Percentiles rank a stretch among this genome's conserved stretches.
Conservation (phyloP, 257 asterid species). For the Solanum microdontum region DNA sequence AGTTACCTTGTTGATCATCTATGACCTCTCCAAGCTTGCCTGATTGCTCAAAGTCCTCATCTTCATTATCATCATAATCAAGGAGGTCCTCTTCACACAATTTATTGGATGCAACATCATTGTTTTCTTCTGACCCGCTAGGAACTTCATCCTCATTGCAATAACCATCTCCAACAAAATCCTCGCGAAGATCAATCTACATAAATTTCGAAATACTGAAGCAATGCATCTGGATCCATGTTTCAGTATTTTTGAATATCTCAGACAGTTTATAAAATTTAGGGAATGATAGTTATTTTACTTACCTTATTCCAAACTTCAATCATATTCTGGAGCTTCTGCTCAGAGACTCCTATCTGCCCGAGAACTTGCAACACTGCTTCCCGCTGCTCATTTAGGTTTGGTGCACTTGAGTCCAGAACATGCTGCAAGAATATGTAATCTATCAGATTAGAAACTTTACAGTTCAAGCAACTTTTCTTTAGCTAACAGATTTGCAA, state of each 20-base stretch:
- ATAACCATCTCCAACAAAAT: constrained; percentile 17
- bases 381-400: constrained; percentile 61
- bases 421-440: constrained; percentile 57
- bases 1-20: constrained; percentile 19
- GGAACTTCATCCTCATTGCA: constrained; percentile 24
- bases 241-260: neutral
- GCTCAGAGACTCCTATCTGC: constrained; percentile 63
- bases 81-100: constrained; percentile 9
- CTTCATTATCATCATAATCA: constrained; percentile 14
- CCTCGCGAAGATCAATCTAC: constrained; percentile 66
- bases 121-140: constrained; percentile 26
- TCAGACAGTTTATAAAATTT: neutral
- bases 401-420: constrained; percentile 80
- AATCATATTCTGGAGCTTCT: constrained; percentile 83
- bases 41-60: constrained; percentile 12
- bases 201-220: neutral
- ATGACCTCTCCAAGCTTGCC: constrained; percentile 16
- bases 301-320: constrained; percentile 93
- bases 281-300: neutral
- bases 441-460: neutral
- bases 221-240: neutral
- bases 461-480: neutral
- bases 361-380: constrained; percentile 77
- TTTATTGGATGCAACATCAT: constrained; percentile 22
- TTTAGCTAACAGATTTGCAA: neutral